Base-by-base conservation (phyloP, 306 rosid species). In the Acacia acuminata region DNA sequence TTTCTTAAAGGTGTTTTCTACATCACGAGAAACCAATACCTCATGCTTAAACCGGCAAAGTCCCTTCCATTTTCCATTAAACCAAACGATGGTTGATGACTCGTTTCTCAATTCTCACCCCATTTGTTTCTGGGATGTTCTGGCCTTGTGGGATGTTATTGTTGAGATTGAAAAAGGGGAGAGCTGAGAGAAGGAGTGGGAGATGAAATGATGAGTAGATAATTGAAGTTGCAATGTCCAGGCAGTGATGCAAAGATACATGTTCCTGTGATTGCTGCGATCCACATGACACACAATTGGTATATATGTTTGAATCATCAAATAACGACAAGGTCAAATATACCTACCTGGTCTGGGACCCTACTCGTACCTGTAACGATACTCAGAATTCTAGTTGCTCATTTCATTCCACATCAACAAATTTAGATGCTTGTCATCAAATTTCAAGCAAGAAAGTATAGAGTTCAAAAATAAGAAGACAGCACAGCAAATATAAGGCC, bases 151-250 rank as follows among this genome's bases (percentile, higher is more conserved):
- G 32, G 32, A 30, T 2, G 7, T 36, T 5, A 47, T 47, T 47
- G 51, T 13, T 10, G 13, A 47, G 4, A 11, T 47, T 47, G 1
- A 60, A 1, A 25, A 25, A 2, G 44, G 5, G 15, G 30, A 4
- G 73, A 38, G n/a, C n/a, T n/a, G n/a, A n/a, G 17, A 4, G 48
- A 8, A 38, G 30, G 73, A 36, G 55, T 1, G 68, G 10, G 20
- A 3, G 24, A 34, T 65, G 71, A 19, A 82, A 53, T 36, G 15
- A 24, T 4, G 25, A n/a, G 69, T 19, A 24, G 10, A 56, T 56
- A 70, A 82, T 60, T 80, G 71, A 48, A 58, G 84, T 47, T 51
- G 81, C 64, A 30, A 53, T 10, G 71, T 27, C n/a, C 4, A 15
- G 40, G 40, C 48, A 58, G 3, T 3, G 44, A 36, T 76, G 10